A percentile compares a stretch with the other conserved stretches of the same genome.
phyloP scores from a whole-genome alignment of 2,329 filamentous ascomycete genomes.

The Diplodia scrobiculata region DNA sequence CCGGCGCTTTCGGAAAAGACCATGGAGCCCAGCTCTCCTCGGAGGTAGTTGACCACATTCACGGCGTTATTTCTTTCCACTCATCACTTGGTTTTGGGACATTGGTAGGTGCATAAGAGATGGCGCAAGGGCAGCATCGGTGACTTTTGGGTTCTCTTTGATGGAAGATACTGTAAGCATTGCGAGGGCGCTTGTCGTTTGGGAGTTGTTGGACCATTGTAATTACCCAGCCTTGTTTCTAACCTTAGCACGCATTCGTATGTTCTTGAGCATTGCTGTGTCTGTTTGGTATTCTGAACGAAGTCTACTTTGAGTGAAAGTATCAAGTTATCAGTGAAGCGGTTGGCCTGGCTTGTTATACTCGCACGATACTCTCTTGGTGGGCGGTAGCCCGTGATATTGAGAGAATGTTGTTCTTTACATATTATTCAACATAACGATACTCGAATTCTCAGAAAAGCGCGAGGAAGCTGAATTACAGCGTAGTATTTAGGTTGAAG shows the following conservation, averaged over 20 bases:
- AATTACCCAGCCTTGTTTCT: slow-evolving; percentile 7
- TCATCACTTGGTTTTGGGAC: neutral
- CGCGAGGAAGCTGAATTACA: too few species aligned
- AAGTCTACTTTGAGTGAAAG: neutral
- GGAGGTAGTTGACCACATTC: neutral
- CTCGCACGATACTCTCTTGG: neutral
- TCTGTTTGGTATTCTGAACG: neutral
- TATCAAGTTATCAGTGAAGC: neutral
- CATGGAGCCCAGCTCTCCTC: slow-evolving; percentile 4
- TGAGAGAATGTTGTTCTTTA: neutral
- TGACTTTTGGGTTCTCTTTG: neutral
- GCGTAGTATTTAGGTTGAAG: neutral
- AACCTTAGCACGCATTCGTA: slow-evolving; percentile 1
- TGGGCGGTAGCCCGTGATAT: neutral
- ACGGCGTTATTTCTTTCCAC: neutral
- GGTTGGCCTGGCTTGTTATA: neutral
- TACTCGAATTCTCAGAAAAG: too few species aligned
- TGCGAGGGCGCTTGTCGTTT: slow-evolving; percentile 21
- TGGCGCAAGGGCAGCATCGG: neutral
- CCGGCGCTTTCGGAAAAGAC: slow-evolving; percentile 19
- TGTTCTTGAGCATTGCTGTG: neutral
- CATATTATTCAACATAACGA: neutral
- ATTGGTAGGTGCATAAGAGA: slow-evolving; percentile 10
- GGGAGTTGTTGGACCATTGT: slow-evolving; percentile 1
- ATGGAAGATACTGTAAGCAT: neutral